Base-by-base conservation (phyloP, 768 basidiomycete genomes). In the Paxillus involutus region DNA sequence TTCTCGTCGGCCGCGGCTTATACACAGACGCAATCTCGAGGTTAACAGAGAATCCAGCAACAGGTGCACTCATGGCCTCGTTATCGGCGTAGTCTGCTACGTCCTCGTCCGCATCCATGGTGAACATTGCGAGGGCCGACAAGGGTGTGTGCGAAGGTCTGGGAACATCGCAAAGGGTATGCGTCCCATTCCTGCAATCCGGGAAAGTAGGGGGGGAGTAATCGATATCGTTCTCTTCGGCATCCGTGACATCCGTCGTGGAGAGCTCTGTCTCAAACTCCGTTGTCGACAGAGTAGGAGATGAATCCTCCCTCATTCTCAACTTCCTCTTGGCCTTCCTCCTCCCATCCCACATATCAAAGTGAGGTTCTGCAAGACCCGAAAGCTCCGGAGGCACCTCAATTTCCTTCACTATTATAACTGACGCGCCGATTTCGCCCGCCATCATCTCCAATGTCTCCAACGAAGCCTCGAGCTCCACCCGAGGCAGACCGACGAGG, bases 401-500 rank as follows among this genome's bases (percentile, higher is more conserved):
- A 29, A 96, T 84, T 65, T 94, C 91, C 72, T 91, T 92, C 14
- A 94, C 88, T 29, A 97, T 84, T 45, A 94, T 85, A 52, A 97
- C 92, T 24, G 90, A 91, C 0, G 92, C 95, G 1, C 93, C 94
- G 39, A 98, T 88, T 65, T 96, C 94, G 24, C 87, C 85, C 0
- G 94, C 94, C 95, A 98, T 98, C 76, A 84, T 85, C 67, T 91
- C 91, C 13, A 98, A 82, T 0, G 94, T 96, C 62, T 86, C 85
- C 37, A 98, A 73, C 3, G 89, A 92, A 60, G 81, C 80, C 53
- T 90, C 88, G 59, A 98, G 82, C 67, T 95, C 88, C 3, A 71
- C 69, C 57, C 81, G 75, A 3, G 80, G 76, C 6, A 98, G 80
- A 2, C 95, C 95, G 47, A 97, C 80, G 29, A 97, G 84, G 4